Evolutionary conservation across 2,329 filamentous ascomycete genomes (phyloP).

Genomic region (Colletotrichum orchidophilum): DNA sequence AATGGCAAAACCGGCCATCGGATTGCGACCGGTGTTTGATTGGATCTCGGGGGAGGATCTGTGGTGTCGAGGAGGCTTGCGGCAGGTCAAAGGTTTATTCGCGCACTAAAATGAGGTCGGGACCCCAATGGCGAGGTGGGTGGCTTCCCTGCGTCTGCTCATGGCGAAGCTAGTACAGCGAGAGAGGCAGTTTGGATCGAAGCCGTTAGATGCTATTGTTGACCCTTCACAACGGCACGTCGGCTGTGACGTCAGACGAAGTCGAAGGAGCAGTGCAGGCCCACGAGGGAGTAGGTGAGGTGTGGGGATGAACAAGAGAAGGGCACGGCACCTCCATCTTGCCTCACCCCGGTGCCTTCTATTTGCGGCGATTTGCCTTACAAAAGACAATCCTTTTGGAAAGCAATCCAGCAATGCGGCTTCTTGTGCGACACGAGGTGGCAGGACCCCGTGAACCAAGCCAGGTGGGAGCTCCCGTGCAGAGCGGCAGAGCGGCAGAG

Average conservation of each 20-base stretch:
- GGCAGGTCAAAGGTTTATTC: conserved; percentile 23
- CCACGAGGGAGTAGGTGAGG: not conserved
- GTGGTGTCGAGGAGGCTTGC: conserved; percentile 6
- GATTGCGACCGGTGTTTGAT: not conserved
- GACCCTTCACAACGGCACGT: conserved; percentile 1
- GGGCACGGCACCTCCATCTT: not conserved
- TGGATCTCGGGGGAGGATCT: conserved; percentile 7
- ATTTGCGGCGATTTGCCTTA: conserved; percentile 15
- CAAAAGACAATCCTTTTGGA: conserved; percentile 2
- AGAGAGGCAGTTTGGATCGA: conserved; percentile 17
- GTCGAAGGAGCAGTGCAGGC: conserved; percentile 4
- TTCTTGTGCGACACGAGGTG: conserved; percentile 18
- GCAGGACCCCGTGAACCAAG: not conserved
- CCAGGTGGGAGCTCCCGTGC: not conserved
- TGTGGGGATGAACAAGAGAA: not conserved
- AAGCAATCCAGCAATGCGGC: not conserved
- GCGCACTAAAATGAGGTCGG: conserved; percentile 25
- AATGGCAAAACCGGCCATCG: not conserved
- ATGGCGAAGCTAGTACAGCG: conserved; percentile 23
- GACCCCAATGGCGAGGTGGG: conserved; percentile 1
- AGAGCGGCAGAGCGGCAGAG: not conserved
- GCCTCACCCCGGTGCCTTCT: not conserved
- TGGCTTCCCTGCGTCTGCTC: conserved; percentile 12
- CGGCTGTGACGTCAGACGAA: conserved; percentile 26
- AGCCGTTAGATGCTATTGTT: conserved; percentile 10